Percentiles rank a stretch among this genome's conserved stretches.
Evolutionary conservation across 768 basidiomycete genomes (phyloP).

Genomic region (Naganishia vishniacii): DNA sequence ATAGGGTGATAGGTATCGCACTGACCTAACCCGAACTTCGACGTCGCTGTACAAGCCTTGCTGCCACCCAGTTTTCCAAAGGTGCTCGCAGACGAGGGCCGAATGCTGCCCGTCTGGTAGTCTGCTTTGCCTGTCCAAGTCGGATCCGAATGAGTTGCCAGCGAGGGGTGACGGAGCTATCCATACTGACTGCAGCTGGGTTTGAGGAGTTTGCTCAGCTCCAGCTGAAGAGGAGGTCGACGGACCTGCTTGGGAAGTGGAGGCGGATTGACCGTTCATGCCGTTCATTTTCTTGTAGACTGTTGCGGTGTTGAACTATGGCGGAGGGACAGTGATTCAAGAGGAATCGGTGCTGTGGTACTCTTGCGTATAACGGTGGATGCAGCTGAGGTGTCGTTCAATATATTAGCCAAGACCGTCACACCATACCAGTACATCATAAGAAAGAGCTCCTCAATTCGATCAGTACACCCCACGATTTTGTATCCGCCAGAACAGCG

Average conservation of each 20-base stretch:
- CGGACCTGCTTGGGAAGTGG: slow-evolving; percentile 5
- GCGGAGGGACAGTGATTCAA: not conserved
- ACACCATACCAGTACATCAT: no score
- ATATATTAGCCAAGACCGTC: no score
- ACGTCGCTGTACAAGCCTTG: slow-evolving; percentile 24
- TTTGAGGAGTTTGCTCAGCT: not conserved
- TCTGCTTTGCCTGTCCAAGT: no score
- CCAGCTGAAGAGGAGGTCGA: not conserved
- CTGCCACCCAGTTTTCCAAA: slow-evolving; percentile 25
- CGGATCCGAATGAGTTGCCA: no score
- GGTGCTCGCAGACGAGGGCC: slow-evolving; percentile 1
- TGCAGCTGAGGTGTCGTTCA: no score
- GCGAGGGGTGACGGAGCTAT: no score
- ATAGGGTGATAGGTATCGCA: not conserved
- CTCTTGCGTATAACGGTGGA: no score
- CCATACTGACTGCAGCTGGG: not conserved
- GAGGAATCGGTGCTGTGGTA: not conserved
- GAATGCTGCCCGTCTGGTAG: slow-evolving; percentile 14
- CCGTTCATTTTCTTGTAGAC: not conserved
- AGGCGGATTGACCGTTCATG: slow-evolving; percentile 20
- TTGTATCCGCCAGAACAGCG: not conserved
- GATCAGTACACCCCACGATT: not conserved
- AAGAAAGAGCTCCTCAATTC: not conserved
- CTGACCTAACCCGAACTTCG: slow-evolving; percentile 21
- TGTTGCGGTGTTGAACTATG: not conserved